Conservation (phyloP, 176 grass and related monocot species). For the Puya raimondii region DNA sequence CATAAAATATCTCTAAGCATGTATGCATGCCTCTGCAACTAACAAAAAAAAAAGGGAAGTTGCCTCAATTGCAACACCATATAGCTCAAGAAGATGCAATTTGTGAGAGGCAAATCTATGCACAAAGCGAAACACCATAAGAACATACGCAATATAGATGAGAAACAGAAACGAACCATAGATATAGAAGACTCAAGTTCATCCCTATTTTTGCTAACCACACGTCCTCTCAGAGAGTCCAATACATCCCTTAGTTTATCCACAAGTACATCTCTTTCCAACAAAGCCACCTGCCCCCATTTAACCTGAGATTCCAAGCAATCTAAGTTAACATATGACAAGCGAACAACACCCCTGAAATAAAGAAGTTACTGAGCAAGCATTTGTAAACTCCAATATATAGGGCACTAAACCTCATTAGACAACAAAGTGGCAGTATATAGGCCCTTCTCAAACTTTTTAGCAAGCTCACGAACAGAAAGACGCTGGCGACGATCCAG, state of each 20-base stretch:
- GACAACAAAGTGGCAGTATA: constrained; percentile 59
- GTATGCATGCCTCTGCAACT: neutral
- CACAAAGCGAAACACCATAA: neutral
- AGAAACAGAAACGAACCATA: constrained; percentile 49
- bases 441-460: constrained; percentile 91
- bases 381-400: neutral
- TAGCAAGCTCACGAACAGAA: constrained; percentile 74
- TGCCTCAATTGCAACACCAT: no score
- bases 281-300: constrained; percentile 51
- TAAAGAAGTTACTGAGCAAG: neutral
- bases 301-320: constrained; percentile 43
- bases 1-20: neutral
- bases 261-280: constrained; percentile 62
- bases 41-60: neutral
- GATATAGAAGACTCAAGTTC: constrained; percentile 58
- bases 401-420: constrained; percentile 43
- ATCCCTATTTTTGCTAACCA: constrained; percentile 52
- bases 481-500: constrained; percentile 48
- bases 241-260: constrained; percentile 60
- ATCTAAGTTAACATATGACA: neutral
- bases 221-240: constrained; percentile 46
- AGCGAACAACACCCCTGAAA: neutral
- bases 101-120: neutral
- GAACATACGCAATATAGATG: neutral
- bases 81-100: no score